Base-by-base conservation (phyloP, 1,139 yeast genomes). In the Nematodospora anomalae region DNA sequence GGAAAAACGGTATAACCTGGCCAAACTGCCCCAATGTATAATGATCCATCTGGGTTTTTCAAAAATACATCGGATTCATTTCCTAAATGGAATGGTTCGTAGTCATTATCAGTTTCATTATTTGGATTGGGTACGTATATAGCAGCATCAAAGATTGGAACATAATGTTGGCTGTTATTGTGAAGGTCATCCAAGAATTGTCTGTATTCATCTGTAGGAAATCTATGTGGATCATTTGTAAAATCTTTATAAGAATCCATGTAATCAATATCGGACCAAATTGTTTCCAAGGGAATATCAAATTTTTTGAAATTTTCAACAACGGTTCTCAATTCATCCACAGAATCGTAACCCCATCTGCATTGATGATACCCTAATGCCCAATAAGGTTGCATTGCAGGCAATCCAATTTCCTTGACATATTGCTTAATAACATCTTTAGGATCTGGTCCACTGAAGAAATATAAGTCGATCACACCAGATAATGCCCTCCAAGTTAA, bases 141-240 rank as follows among this genome's bases (percentile, higher is more conserved):
- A 5, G 64, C 66, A 13, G 65, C 64, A 43, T 62, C 67, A 24
- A 62, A 49, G 16, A 62, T 57, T 9, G 67, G 67, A 13, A 62
- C 57, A 30, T 55, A 60, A 34, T 58, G 60, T 36, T 57, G 63
- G 32, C 48, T 40, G 20, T 46, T 46, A 4, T 38, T 41, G 38
- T 60, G 65, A 16, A 60, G 40, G 10, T 47, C 44, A n/a, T 51
- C 53, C 24, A 61, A 30, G 37, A 59, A 50, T 16, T 43, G 35
- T 24, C 36, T 35, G 33, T 50, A 53, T 32, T 50, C 41, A 15
- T 52, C 53, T n/a, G 38, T 32, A 7, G 62, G 59, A 36, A 41
- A 60, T 36, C 55, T 47, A 28, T 51, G 46, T 10, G 58, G 58
- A 35, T 59, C 62, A 36, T 45, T 41, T 7, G 67, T 61, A 44